phyloP scores from a whole-genome alignment of 148 eudicot species.

The Rhododendron griersonianum region DNA sequence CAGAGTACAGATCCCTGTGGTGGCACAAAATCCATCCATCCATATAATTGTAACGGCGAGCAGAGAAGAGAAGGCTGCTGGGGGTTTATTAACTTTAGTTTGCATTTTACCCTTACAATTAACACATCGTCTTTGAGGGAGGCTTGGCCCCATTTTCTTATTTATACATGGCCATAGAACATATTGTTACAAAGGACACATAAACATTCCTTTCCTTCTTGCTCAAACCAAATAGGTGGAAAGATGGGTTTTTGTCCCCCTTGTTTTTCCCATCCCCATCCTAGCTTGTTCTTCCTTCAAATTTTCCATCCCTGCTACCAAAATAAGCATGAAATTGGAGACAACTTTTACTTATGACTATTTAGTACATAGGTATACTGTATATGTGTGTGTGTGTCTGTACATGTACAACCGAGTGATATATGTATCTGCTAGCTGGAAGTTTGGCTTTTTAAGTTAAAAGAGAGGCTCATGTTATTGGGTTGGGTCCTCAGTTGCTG shows the following conservation, averaged over 20 bases:
- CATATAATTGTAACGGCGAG: neutral
- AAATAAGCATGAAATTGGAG: neutral
- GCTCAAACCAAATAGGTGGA: neutral
- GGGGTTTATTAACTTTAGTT: neutral
- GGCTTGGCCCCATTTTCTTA: neutral
- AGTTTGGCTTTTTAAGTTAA: constrained; percentile 5
- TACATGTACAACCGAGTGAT: too few species aligned
- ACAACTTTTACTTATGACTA: neutral
- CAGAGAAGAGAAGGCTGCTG: neutral
- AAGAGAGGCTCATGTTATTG: neutral
- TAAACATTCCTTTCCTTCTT: neutral
- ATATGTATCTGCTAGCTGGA: too few species aligned
- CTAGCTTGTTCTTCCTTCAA: neutral
- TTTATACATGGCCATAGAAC: neutral
- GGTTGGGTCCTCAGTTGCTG: neutral
- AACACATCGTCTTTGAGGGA: neutral
- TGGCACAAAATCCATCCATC: neutral
- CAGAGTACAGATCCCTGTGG: neutral
- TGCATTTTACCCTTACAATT: neutral
- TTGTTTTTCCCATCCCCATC: neutral
- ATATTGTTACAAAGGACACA: neutral
- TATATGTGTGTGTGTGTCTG: neutral
- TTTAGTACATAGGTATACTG: neutral
- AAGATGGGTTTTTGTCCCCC: neutral
- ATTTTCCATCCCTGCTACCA: neutral